Evolutionary conservation across 495 filamentous ascomycete species (phyloP).

Genomic region (Lophiotrema nucula): DNA sequence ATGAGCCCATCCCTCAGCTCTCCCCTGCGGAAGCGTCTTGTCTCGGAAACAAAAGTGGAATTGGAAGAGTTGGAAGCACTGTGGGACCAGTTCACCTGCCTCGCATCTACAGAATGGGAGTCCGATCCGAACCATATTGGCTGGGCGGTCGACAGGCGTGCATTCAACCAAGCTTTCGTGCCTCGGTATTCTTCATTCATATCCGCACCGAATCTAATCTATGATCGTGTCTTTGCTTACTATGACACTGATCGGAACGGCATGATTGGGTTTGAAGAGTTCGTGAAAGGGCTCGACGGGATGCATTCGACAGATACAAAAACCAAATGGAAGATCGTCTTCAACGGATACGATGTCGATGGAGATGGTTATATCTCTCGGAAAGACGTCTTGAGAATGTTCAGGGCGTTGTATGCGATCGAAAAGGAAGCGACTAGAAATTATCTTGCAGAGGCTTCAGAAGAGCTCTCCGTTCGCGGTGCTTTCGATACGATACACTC

Average conservation of each 20-base stretch:
- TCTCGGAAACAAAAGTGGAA: slow-evolving; percentile 73
- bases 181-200: slow-evolving; percentile 74
- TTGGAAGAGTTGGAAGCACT: slow-evolving; percentile 82
- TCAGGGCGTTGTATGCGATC: slow-evolving; percentile 83
- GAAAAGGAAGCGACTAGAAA: slow-evolving; percentile 82
- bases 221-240: slow-evolving; percentile 94
- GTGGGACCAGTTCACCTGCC: slow-evolving; percentile 93
- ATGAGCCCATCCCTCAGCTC: slow-evolving; percentile 63
- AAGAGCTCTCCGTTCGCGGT: slow-evolving; percentile 67
- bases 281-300: slow-evolving; percentile 77
- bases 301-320: slow-evolving; percentile 55
- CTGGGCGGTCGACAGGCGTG: slow-evolving; percentile 84
- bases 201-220: slow-evolving; percentile 80
- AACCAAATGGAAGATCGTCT: slow-evolving; percentile 66
- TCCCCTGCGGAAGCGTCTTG: slow-evolving; percentile 60
- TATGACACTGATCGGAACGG: slow-evolving; percentile 89
- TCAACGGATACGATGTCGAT: slow-evolving; percentile 88
- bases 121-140: slow-evolving; percentile 73
- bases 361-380: slow-evolving; percentile 83
- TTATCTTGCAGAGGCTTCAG: slow-evolving; percentile 62
- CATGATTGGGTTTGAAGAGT: slow-evolving; percentile 91
- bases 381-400: slow-evolving; percentile 88
- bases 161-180: slow-evolving; percentile 86
- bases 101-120: slow-evolving; percentile 82
- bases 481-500: slow-evolving; percentile 57